Evolutionary conservation across 2,329 filamentous ascomycete genomes (phyloP).

Genomic region (Biscogniauxia marginata): DNA sequence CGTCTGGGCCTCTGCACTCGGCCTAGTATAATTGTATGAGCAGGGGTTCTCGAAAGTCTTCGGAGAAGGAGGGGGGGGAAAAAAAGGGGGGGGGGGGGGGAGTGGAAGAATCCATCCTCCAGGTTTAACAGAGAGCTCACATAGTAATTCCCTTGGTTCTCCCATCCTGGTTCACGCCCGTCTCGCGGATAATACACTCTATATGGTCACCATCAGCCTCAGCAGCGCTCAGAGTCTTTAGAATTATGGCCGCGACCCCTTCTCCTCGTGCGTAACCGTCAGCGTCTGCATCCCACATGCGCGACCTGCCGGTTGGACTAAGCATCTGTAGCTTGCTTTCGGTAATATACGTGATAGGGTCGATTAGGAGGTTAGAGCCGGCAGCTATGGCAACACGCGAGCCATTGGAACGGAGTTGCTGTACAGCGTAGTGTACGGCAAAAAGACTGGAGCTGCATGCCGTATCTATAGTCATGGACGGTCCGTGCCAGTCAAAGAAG

Average conservation of each 20-base stretch:
- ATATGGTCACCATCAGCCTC: constrained; percentile 11
- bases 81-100: too few species aligned
- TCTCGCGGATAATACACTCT: constrained; percentile 10
- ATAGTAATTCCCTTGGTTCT: constrained; percentile 7
- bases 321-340: constrained; percentile 11
- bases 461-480: constrained; percentile 1
- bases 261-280: constrained; percentile 20
- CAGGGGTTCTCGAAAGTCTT: too few species aligned
- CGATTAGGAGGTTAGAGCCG: not conserved
- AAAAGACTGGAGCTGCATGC: constrained; percentile 2
- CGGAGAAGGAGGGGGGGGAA: too few species aligned
- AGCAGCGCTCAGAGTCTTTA: constrained; percentile 36
- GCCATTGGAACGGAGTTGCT: not conserved
- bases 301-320: constrained; percentile 7
- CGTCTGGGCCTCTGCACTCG: constrained; percentile 3
- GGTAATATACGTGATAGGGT: not conserved
- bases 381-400: not conserved
- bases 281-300: constrained; percentile 15
- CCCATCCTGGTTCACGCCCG: constrained; percentile 12
- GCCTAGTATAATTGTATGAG: not conserved
- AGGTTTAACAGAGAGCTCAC: not conserved
- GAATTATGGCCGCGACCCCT: constrained; percentile 30
- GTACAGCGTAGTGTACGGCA: constrained; percentile 2
- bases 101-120: not conserved
- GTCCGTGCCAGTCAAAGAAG: constrained; percentile 1